Conservation (phyloP, 257 asterid species). For the Solanum verrucosum region DNA sequence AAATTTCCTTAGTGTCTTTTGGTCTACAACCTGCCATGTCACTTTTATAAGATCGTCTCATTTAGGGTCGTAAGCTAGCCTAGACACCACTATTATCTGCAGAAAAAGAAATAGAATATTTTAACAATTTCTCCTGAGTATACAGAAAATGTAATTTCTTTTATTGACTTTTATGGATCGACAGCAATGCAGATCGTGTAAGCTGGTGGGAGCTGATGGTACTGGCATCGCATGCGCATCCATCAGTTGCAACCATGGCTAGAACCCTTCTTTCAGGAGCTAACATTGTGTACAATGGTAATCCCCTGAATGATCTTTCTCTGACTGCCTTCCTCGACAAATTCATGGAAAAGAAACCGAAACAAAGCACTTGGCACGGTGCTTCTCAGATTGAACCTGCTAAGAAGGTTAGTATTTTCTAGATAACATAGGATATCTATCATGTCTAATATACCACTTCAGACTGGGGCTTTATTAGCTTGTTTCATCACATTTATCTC, state of each 20-base stretch:
- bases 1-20: neutral
- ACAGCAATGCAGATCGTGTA: slow-evolving; percentile 82
- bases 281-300: slow-evolving; percentile 73
- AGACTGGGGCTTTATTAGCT: neutral
- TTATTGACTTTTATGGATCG: neutral
- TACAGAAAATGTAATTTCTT: neutral
- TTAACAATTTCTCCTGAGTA: neutral
- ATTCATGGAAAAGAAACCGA: slow-evolving; percentile 96
- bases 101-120: neutral
- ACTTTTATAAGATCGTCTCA: neutral
- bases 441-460: neutral
- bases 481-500: neutral
- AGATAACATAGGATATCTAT: neutral
- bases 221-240: slow-evolving; percentile 83
- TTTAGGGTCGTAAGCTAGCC: neutral
- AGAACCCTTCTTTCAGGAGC: slow-evolving; percentile 82
- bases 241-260: slow-evolving; percentile 96
- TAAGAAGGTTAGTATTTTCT: slow-evolving; percentile 50
- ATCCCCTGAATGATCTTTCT: slow-evolving; percentile 77
- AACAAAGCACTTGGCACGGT: slow-evolving; percentile 80
- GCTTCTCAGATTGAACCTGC: slow-evolving; percentile 87
- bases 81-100: neutral
- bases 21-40: neutral
- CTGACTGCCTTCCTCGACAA: slow-evolving; percentile 81
- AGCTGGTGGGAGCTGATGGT: slow-evolving; percentile 93